Evolutionary conservation across 106 monocot species (phyloP), one percentile per base, ranked within the genome.

Genomic region (Dendrobium chrysotoxum): DNA sequence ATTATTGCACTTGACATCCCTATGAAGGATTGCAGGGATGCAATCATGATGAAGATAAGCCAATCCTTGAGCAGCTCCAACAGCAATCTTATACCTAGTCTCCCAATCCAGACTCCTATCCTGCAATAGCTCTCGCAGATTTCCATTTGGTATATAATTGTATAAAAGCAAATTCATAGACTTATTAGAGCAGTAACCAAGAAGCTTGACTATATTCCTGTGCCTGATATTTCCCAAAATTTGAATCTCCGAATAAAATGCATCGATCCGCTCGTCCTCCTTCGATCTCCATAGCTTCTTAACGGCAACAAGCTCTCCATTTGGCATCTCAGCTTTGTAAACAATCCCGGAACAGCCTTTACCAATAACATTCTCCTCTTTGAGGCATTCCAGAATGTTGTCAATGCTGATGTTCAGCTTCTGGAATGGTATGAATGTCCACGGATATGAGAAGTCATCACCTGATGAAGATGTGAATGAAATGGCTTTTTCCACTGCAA

Each of bases 11-110:
- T 99, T 95, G 50, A 99, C 91, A 78, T 99, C 98, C 77, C 95
- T 85, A 70, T 99, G 98, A 18, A 95, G 86, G 30, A 99, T 90
- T 11, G 89, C 83, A 0, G 98, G 98, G 8, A 93, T 87, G 74
- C 98, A 99, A 64, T 95, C 98, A 78, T 99, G 95, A 85, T 95
- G 98, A 45, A 99, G 91, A 73, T 95, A 99, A 15, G 95, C 84
- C 76, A 98, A 79, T 0, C 97, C 97, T 67, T 98, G 97, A 26
- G 97, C 97, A 1, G 88, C 77, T 0, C 97, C 94, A 7, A 98
- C 83, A 0, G 97, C 92, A 38, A 98, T 91, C 81, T 88, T 92
- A 53, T 98, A 94, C 81, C 97, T 92, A 1, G 85, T 92, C 47
- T 98, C 97, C 97, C 97, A 98, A 78, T 98, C 97, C 73, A 98